A percentile compares a stretch with the other conserved stretches of the same genome.
Conservation (phyloP, 2,329 filamentous ascomycete genomes). For the Purpureocillium takamizusanense region DNA sequence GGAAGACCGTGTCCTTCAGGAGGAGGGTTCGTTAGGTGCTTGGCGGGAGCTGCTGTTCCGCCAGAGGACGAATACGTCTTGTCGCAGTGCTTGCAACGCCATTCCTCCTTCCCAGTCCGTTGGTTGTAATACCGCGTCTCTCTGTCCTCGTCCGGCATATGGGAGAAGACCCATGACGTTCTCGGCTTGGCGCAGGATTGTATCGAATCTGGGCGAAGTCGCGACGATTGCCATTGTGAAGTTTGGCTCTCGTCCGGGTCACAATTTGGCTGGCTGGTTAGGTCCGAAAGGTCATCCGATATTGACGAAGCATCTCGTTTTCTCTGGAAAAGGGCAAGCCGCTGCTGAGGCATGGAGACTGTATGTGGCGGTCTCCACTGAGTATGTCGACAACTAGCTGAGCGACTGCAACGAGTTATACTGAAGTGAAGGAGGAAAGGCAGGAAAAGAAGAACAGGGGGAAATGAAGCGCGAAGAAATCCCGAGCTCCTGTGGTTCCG, state of each 20-base stretch:
- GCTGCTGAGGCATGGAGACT: constrained; percentile 3
- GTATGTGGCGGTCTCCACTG: too few species aligned
- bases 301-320: constrained; percentile 2
- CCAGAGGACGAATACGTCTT: constrained; percentile 6
- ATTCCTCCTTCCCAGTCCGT: constrained; percentile 7
- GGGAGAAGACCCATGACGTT: constrained; percentile 7
- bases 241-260: constrained; percentile 6
- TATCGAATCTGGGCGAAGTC: constrained; percentile 1
- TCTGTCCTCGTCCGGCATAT: constrained; percentile 6
- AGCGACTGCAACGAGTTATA: too few species aligned
- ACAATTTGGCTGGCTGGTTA: constrained; percentile 1
- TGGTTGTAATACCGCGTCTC: constrained; percentile 7
- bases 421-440: too few species aligned
- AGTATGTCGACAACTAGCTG: too few species aligned
- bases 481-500: too few species aligned
- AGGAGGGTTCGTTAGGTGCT: constrained; percentile 7
- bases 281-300: constrained; percentile 2
- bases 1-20: constrained; percentile 5
- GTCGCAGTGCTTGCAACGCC: constrained; percentile 6
- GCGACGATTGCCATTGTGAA: constrained; percentile 3
- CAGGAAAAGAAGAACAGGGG: too few species aligned
- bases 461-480: too few species aligned
- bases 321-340: constrained; percentile 1
- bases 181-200: constrained; percentile 5
- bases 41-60: constrained; percentile 6